Conservation (phyloP, 176 grass and related monocot genomes). For the Oryza nivara region DNA sequence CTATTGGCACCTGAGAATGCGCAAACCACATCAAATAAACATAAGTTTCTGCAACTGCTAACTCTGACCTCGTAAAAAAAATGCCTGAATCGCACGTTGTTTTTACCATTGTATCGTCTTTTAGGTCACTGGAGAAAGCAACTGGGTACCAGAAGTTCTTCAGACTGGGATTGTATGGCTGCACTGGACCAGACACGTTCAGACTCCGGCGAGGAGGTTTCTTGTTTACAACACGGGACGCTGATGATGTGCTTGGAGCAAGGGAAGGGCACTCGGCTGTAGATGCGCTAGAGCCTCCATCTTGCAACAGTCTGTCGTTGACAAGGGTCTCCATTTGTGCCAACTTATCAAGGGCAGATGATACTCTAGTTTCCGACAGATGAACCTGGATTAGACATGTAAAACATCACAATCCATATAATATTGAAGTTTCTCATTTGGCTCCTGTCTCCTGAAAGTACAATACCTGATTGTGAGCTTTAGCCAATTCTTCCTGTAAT, state of each 20-base stretch:
- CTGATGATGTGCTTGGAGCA: constrained; percentile 65
- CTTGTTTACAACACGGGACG: constrained; percentile 35
- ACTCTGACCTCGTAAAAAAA: not conserved
- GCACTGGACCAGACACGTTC: constrained; percentile 82
- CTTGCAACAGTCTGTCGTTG: constrained; percentile 60
- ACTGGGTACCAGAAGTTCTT: constrained; percentile 99
- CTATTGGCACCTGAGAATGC: constrained; percentile 77
- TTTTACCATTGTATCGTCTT: constrained; percentile 92
- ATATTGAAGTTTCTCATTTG: not conserved
- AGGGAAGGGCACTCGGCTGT: constrained; percentile 44
- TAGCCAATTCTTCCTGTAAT: constrained; percentile 67
- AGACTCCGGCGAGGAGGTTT: constrained; percentile 47
- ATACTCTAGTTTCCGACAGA: constrained; percentile 74
- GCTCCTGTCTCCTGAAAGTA: not conserved
- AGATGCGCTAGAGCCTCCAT: constrained; percentile 46
- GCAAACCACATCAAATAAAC: not conserved
- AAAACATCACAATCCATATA: constrained; percentile 9
- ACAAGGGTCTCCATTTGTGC: constrained; percentile 84
- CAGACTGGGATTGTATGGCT: constrained; percentile 71
- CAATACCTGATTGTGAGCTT: constrained; percentile 83
- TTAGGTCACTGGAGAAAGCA: constrained; percentile 88
- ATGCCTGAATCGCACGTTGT: not conserved
- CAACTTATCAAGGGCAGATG: constrained; percentile 73
- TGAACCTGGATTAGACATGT: constrained; percentile 54
- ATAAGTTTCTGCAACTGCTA: not conserved